Evolutionary conservation across 331 rosid genomes (phyloP), one percentile per base, ranked within the genome.

Genomic region (Dryas integrifolia): DNA sequence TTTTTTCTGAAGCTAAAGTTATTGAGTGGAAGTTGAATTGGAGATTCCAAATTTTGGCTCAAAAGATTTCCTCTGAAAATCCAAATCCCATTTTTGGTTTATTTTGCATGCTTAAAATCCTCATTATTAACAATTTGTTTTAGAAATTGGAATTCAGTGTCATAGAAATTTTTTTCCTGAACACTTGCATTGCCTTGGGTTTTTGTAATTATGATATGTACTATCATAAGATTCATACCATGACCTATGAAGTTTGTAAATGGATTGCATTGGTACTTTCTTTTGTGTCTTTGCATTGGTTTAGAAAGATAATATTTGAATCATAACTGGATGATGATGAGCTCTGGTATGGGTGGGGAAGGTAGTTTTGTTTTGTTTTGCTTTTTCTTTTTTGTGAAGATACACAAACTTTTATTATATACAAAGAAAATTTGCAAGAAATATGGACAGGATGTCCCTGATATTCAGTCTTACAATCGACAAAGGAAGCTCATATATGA

Each of bases 1-100:
- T 65, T 72, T 26, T 0, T 57, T 47, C 61, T 64, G n/a, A 39
- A 52, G 39, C n/a, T 18, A 45, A 44, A 52, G 72, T 67, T 74
- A 13, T 35, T 9, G 35, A 46, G 12, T 65, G 57, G 56, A 65
- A 62, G 30, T 61, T 62, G 40, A 71, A 13, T 21, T 55, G 24
- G 65, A 9, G 3, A 13, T 8, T 43, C 46, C 50, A 44, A 18
- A 7, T 56, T 70, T 43, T 5, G 57, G 26, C 11, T 21, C 5
- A 57, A 57, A 43, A 57, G 3, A 58, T 0, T 44, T 35, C 18
- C 52, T 10, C 26, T 71, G n/a, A 9, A 57, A 57, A 5, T 57
- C 10, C 12, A 55, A 21, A 43, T 56, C 7, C 65, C 26, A 56
- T 55, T 9, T 7, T 55, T 0, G 9, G 14, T 43, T 41, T 12